Conservation (phyloP, 2,329 filamentous ascomycete species). For the Sclerotinia spermophila region DNA sequence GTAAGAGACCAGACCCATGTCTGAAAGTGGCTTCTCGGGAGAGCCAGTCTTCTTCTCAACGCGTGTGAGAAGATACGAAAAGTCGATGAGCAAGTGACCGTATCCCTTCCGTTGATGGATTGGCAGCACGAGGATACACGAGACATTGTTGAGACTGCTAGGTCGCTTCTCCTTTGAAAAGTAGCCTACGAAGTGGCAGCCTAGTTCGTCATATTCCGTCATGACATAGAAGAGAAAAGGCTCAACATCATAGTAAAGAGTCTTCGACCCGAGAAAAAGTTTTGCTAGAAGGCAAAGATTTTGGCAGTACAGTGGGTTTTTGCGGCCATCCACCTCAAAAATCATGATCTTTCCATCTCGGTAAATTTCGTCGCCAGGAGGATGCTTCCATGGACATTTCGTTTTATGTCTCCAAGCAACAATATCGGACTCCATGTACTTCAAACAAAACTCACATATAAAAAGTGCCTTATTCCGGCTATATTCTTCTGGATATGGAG, state of each 20-base stretch:
- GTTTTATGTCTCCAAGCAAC: conserved; percentile 97
- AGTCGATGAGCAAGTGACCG: conserved; percentile 94
- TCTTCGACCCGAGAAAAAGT: conserved; percentile 97
- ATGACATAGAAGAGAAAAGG: conserved; percentile 97
- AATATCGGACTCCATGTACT: conserved; percentile 99
- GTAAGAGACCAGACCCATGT: conserved; percentile 97
- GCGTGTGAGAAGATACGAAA: conserved; percentile 92
- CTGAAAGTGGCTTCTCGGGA: conserved; percentile 93
- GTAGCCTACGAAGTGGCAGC: conserved; percentile 97
- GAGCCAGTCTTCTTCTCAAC: conserved; percentile 93
- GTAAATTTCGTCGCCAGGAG: conserved; percentile 96
- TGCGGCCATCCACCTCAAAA: conserved; percentile 95
- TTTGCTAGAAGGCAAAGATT: conserved; percentile 95
- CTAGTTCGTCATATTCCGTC: conserved; percentile 85
- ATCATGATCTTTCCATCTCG: conserved; percentile 87
- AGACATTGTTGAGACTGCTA: conserved; percentile 94
- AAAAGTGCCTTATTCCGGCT: conserved; percentile 95
- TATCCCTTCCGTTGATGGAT: conserved; percentile 98
- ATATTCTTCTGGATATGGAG: conserved; percentile 97
- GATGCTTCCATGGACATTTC: conserved; percentile 95
- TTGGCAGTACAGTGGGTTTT: conserved; percentile 97
- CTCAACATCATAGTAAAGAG: conserved; percentile 95
- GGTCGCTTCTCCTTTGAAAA: conserved; percentile 98
- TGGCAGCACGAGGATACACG: conserved; percentile 90
- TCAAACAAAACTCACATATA: conserved; percentile 98